Conservation (phyloP, 1,284 basidiomycete species). For the Cryptococcus sp. region DNA sequence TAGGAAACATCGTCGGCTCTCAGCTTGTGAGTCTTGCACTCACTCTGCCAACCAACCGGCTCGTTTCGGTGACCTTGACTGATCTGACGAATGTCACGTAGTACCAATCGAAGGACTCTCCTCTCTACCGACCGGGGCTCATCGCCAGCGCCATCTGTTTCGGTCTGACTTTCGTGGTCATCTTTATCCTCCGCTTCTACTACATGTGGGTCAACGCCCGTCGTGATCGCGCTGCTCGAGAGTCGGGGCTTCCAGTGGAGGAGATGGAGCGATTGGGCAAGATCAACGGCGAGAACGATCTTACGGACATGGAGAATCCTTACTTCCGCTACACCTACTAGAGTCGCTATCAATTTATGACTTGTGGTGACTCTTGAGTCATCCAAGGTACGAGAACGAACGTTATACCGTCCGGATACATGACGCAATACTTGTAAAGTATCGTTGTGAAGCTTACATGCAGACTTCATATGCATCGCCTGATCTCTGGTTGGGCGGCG, state of each 20-base stretch:
- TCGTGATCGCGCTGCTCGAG: conserved; percentile 2
- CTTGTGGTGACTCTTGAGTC: too few relatives aligned
- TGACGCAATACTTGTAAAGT: too few relatives aligned
- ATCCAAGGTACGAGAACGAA: too few relatives aligned
- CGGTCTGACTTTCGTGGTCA: conserved; percentile 9
- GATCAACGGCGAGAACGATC: conserved; percentile 11
- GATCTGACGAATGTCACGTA: not conserved
- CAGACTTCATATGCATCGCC: too few relatives aligned
- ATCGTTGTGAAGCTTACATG: too few relatives aligned
- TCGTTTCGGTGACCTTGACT: too few relatives aligned
- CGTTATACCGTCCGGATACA: too few relatives aligned
- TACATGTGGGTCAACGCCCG: conserved; percentile 14
- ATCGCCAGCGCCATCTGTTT: conserved; percentile 8
- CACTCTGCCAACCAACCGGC: not conserved
- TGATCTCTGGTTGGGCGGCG: too few relatives aligned
- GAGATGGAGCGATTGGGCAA: conserved; percentile 11
- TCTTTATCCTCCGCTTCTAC: conserved; percentile 13
- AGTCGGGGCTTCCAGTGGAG: conserved; percentile 7
- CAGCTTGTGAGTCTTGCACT: conserved; percentile 6
- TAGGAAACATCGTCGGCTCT: conserved; percentile 10
- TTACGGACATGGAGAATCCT: conserved; percentile 3
- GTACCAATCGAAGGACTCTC: conserved; percentile 10
- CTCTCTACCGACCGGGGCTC: conserved; percentile 9
- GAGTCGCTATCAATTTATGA: too few relatives aligned
- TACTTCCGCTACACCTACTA: conserved; percentile 2